Percentiles rank a stretch among this genome's conserved stretches.
These are phyloP conservation scores for Poterioochromonas sp. DNA, from an alignment of 352 stramenopile genomes.

Conservation along the genomic window DNA sequence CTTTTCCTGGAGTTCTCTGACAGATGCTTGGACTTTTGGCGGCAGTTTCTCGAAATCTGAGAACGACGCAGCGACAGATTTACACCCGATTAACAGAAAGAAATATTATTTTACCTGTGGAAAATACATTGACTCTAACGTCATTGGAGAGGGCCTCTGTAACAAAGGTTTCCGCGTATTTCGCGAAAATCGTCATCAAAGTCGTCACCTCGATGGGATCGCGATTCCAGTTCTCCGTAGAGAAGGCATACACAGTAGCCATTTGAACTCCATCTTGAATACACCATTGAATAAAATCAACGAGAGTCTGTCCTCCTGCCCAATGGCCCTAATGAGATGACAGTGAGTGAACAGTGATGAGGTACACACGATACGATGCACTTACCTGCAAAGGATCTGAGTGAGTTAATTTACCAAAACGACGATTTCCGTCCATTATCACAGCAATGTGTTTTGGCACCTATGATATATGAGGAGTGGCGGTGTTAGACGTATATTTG, in stretches of 20 bases:
- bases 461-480: background rate
- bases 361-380: background rate
- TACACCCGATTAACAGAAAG: no score
- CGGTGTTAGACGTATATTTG: no score
- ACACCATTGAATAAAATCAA: slow-evolving; percentile 91
- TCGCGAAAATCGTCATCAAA: slow-evolving; percentile 78
- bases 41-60: slow-evolving; percentile 52
- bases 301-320: slow-evolving; percentile 84
- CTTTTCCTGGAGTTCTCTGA: slow-evolving; percentile 63
- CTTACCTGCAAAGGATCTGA: slow-evolving; percentile 25
- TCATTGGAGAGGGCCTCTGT: slow-evolving; percentile 72
- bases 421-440: slow-evolving; percentile 97
- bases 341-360: slow-evolving; percentile 1
- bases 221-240: slow-evolving; percentile 93
- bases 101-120: slow-evolving; percentile 49
- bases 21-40: slow-evolving; percentile 46
- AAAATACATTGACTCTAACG: slow-evolving; percentile 74
- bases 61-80: no score
- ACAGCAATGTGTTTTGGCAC: slow-evolving; percentile 66
- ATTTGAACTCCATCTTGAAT: slow-evolving; percentile 65
- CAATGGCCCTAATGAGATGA: slow-evolving; percentile 67
- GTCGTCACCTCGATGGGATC: slow-evolving; percentile 76
- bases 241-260: slow-evolving; percentile 94
- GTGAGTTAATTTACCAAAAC: slow-evolving; percentile 71
- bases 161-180: slow-evolving; percentile 83